Percentiles rank a stretch among this genome's conserved stretches.
phyloP scores from a whole-genome alignment of 306 rosid genomes.

The Trifolium dubium region DNA sequence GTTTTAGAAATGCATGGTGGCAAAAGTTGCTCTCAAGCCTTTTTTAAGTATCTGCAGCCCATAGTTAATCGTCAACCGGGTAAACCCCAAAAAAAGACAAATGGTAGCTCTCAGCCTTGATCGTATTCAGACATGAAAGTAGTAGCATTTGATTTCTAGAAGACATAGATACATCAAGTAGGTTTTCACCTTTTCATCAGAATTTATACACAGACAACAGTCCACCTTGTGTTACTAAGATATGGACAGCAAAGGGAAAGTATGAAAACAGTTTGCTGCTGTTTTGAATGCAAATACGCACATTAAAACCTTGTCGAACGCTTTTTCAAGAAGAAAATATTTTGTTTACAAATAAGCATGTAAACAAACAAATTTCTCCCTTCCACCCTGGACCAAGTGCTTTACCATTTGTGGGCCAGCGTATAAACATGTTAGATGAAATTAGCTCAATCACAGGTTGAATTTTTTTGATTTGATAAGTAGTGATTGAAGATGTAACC shows the following conservation, averaged over 20 bases:
- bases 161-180: neutral
- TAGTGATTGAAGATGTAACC: conserved; percentile 69
- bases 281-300: conserved; percentile 7
- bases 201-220: neutral
- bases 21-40: too few relatives aligned
- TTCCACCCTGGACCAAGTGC: conserved; percentile 19
- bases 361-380: conserved; percentile 18
- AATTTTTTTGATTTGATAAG: conserved; percentile 53
- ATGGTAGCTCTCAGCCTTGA: too few relatives aligned
- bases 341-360: conserved; percentile 33
- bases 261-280: neutral
- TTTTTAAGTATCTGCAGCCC: too few relatives aligned
- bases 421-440: conserved; percentile 16
- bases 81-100: too few relatives aligned
- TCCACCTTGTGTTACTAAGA: neutral
- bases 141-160: too few relatives aligned
- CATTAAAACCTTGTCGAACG: conserved; percentile 29
- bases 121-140: too few relatives aligned
- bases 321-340: too few relatives aligned
- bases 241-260: neutral
- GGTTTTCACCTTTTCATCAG: neutral
- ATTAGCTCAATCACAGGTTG: conserved; percentile 35
- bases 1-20: too few relatives aligned
- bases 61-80: too few relatives aligned
- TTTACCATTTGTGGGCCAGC: conserved; percentile 12